Evolutionary conservation across 805 yeast genomes (phyloP).

Genomic region (Metschnikowia drakensbergensis): DNA sequence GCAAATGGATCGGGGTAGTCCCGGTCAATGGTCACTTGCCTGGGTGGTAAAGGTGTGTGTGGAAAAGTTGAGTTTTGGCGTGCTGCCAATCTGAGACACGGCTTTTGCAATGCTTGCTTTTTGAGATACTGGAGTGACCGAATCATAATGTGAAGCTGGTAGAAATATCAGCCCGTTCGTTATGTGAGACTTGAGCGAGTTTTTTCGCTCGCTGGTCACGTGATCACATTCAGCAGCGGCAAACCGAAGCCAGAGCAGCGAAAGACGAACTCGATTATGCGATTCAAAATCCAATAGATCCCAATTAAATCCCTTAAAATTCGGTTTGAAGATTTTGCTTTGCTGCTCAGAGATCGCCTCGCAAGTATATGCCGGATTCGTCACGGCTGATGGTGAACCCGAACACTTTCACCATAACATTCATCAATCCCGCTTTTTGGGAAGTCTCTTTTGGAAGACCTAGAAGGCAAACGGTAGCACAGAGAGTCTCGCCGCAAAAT

Average conservation of each 20-base stretch:
- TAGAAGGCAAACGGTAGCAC: conserved; percentile 3
- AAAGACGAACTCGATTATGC: no score
- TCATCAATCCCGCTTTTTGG: conserved; percentile 1
- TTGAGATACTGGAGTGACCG: conserved; percentile 1
- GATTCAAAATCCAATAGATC: no score
- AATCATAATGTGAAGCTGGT: not conserved
- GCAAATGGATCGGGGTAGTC: conserved; percentile 78
- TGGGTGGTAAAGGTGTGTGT: not conserved
- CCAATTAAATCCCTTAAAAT: no score
- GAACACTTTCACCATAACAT: conserved; percentile 6
- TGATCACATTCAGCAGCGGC: not conserved
- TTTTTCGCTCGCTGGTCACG: conserved; percentile 3
- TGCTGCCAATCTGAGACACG: not conserved
- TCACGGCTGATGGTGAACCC: not conserved
- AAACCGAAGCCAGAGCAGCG: no score
- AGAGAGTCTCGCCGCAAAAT: not conserved
- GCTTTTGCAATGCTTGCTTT: not conserved
- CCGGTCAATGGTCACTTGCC: conserved; percentile 57
- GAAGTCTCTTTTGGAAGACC: conserved; percentile 8
- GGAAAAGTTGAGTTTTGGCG: conserved; percentile 1
- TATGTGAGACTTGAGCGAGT: not conserved
- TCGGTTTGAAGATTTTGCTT: not conserved
- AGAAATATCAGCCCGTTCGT: no score
- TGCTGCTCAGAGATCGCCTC: not conserved
- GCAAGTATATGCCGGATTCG: not conserved